phyloP scores from a whole-genome alignment of 2,329 filamentous ascomycete species.

The Helotiales sp. region DNA sequence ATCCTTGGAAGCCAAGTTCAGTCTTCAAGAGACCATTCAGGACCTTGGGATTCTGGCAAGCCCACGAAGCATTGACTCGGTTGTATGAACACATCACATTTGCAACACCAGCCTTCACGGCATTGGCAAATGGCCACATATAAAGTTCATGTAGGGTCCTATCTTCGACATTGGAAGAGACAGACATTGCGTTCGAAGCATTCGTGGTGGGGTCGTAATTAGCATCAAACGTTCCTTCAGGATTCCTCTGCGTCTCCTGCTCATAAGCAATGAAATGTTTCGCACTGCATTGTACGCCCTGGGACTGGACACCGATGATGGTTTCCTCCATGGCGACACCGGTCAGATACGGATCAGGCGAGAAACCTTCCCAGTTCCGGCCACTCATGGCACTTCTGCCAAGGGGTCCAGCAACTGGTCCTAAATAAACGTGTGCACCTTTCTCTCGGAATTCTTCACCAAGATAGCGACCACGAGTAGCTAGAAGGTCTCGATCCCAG shows the following conservation, averaged over 20 bases:
- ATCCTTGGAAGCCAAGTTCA: constrained; percentile 51
- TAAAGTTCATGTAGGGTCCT: constrained; percentile 62
- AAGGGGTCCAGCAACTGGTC: constrained; percentile 59
- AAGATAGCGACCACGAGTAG: constrained; percentile 69
- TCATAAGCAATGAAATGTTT: constrained; percentile 54
- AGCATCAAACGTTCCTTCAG: too few species aligned
- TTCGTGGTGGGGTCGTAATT: too few species aligned
- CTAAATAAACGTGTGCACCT: constrained; percentile 76
- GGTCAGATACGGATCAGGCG: constrained; percentile 28
- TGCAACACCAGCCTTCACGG: constrained; percentile 69
- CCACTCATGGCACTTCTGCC: constrained; percentile 66
- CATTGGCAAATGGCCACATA: constrained; percentile 47
- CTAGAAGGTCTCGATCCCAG: constrained; percentile 74
- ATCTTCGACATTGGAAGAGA: constrained; percentile 59
- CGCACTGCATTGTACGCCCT: constrained; percentile 63
- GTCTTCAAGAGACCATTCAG: constrained; percentile 49
- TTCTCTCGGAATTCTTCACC: constrained; percentile 74
- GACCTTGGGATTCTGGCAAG: constrained; percentile 47
- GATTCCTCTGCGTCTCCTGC: not conserved
- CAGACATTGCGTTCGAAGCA: constrained; percentile 8
- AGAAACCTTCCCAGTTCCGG: constrained; percentile 62
- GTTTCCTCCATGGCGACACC: constrained; percentile 11
- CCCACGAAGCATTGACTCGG: constrained; percentile 47
- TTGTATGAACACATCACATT: constrained; percentile 83
- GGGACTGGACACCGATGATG: constrained; percentile 64